These are phyloP conservation scores for Meira nashicola DNA, from an alignment of 1,284 basidiomycete genomes.

Conservation along the genomic window DNA sequence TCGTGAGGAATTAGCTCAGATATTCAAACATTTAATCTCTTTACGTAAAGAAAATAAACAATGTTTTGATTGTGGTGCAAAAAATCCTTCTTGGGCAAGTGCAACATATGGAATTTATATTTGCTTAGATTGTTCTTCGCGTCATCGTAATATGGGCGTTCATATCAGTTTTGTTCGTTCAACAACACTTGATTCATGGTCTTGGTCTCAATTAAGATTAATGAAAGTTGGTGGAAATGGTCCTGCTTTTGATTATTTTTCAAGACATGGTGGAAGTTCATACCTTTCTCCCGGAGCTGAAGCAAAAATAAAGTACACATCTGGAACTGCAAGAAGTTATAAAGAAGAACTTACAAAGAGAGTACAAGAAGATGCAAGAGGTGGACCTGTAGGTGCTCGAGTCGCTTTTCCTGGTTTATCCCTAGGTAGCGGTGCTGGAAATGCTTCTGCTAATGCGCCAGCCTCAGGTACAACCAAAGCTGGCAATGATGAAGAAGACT, in stretches of 20 bases:
- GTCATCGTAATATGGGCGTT: slow-evolving; percentile 94
- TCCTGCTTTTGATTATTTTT: slow-evolving; percentile 84
- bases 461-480: neutral
- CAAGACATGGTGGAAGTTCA: slow-evolving; percentile 71
- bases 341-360: slow-evolving; percentile 82
- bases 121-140: slow-evolving; percentile 91
- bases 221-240: slow-evolving; percentile 97
- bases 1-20: slow-evolving; percentile 45
- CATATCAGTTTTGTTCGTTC: slow-evolving; percentile 97
- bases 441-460: slow-evolving; percentile 25
- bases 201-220: slow-evolving; percentile 78
- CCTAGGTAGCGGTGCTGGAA: neutral
- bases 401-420: slow-evolving; percentile 44
- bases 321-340: slow-evolving; percentile 76
- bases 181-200: slow-evolving; percentile 94
- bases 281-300: slow-evolving; percentile 68
- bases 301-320: slow-evolving; percentile 83
- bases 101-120: slow-evolving; percentile 97
- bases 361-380: slow-evolving; percentile 68
- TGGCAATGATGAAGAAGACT: slow-evolving; percentile 15
- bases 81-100: slow-evolving; percentile 96
- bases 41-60: slow-evolving; percentile 57
- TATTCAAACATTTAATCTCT: slow-evolving; percentile 49
- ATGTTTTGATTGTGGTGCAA: slow-evolving; percentile 93
- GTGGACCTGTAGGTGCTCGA: slow-evolving; percentile 36